Evolutionary conservation across 352 stramenopile species (phyloP), one percentile per base, ranked within the genome.

Genomic region (Aphanomyces astaci): DNA sequence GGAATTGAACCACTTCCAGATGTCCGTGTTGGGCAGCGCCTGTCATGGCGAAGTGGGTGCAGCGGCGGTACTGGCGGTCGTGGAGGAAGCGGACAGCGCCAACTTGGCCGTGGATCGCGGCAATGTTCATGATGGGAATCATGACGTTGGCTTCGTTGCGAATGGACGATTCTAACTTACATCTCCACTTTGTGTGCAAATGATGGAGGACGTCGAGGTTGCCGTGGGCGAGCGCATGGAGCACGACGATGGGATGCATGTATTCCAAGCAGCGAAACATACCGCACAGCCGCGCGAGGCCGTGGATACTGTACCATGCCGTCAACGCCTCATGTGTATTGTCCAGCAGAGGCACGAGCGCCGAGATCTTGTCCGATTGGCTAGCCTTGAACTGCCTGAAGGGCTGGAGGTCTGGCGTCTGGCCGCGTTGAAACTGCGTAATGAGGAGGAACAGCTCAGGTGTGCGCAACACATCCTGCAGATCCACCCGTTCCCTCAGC

Each of bases 91-190:
- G 51, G 30, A 59, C 51, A 11, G 51, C 51, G 0, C 22, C 15
- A 4, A 40, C 24, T 19, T 59, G 51, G 27, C 51, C 51, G 51
- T 59, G 51, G 51, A 59, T 59, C 27, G 51, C 51, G 11, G 51
- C 51, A 15, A 59, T 39, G 51, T 59, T 59, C 22, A 59, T 59
- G 27, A 59, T 59, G 7, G 51, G 51, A n/a, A 59, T 59, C 13
- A 28, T 25, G 30, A 36, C 51, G 30, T 30, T 30, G 30, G 51
- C 51, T 59, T 59, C 51, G 27, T 59, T 59, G 11, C 51, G 51
- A 32, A 59, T 59, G 51, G 51, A 32, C 19, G 51, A 30, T 19
- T 59, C 51, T 4, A 59, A 19, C 30, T 22, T 13, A 19, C 51
- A 59, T 59, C 2, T 22, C 51, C 51, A 59, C 5, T 59, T 32